Evolutionary conservation across 495 filamentous ascomycete genomes (phyloP).

Genomic region (Penicillium chermesinum): DNA sequence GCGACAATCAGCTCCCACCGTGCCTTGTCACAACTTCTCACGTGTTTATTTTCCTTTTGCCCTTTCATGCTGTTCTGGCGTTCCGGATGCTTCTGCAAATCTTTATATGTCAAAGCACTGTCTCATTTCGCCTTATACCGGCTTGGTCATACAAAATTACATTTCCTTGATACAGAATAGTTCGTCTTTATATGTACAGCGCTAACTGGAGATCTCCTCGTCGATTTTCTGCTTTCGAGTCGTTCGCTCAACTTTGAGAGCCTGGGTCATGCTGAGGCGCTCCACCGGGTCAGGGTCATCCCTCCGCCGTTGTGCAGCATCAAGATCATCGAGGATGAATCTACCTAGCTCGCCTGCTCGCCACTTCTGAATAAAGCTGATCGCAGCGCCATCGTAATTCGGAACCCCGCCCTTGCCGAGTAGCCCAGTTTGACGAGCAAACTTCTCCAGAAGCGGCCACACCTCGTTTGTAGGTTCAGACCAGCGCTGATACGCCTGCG

Average conservation of each 20-base stretch:
- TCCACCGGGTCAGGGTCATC: slow-evolving; percentile 35
- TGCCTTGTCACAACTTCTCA: neutral
- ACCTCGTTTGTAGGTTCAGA: slow-evolving; percentile 78
- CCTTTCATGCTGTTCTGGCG: slow-evolving; percentile 20
- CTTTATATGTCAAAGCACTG: slow-evolving; percentile 19
- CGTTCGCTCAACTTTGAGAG: slow-evolving; percentile 33
- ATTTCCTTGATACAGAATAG: slow-evolving; percentile 1
- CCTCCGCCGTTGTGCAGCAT: slow-evolving; percentile 44
- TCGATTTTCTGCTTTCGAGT: slow-evolving; percentile 30
- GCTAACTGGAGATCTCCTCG: slow-evolving; percentile 18
- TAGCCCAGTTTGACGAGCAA: slow-evolving; percentile 69
- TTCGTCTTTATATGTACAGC: slow-evolving; percentile 22
- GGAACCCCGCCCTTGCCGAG: slow-evolving; percentile 68
- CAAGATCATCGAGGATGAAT: slow-evolving; percentile 77
- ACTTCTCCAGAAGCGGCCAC: slow-evolving; percentile 55
- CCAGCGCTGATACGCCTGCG: slow-evolving; percentile 58
- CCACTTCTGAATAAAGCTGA: slow-evolving; percentile 84
- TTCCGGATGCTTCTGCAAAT: slow-evolving; percentile 23
- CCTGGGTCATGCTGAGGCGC: slow-evolving; percentile 40
- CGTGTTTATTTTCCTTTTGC: slow-evolving; percentile 7
- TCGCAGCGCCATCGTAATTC: slow-evolving; percentile 66
- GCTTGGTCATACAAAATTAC: slow-evolving; percentile 17
- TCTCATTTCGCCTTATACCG: slow-evolving; percentile 10
- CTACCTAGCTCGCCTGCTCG: slow-evolving; percentile 67
- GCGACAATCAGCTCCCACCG: neutral